phyloP scores from a whole-genome alignment of 495 filamentous ascomycete genomes.

The Xylaria intraflava region DNA sequence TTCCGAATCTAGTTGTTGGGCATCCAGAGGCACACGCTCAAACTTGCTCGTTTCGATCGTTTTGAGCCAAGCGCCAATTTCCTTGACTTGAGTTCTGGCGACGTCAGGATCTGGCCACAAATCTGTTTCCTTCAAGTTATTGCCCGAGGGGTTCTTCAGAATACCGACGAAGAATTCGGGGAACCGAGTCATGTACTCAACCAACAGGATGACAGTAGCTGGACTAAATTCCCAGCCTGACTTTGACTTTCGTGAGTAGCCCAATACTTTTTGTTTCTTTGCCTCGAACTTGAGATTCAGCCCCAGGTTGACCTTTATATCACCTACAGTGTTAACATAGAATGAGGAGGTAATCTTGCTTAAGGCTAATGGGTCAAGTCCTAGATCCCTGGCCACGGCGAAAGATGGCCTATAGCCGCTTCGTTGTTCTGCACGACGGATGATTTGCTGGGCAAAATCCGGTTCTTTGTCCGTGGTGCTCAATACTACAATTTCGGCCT shows the following conservation, averaged over 20 bases:
- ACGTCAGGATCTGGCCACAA: slow-evolving; percentile 68
- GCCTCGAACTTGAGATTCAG: slow-evolving; percentile 96
- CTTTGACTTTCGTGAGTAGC: slow-evolving; percentile 78
- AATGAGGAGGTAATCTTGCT: slow-evolving; percentile 96
- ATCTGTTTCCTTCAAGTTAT: slow-evolving; percentile 58
- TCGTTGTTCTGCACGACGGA: slow-evolving; percentile 53
- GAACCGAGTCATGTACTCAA: slow-evolving; percentile 86
- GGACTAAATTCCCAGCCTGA: slow-evolving; percentile 93
- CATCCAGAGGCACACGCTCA: slow-evolving; percentile 87
- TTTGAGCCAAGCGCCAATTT: slow-evolving; percentile 90
- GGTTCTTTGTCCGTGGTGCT: slow-evolving; percentile 61
- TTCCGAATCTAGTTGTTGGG: slow-evolving; percentile 89
- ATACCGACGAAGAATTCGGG: slow-evolving; percentile 91
- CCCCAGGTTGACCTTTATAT: slow-evolving; percentile 73
- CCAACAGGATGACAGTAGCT: slow-evolving; percentile 72
- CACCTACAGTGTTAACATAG: slow-evolving; percentile 68
- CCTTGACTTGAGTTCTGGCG: slow-evolving; percentile 65
- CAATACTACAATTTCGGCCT: slow-evolving; percentile 69
- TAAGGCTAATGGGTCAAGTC: slow-evolving; percentile 76
- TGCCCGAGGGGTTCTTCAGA: slow-evolving; percentile 52
- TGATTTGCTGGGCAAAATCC: slow-evolving; percentile 74
- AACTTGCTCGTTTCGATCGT: slow-evolving; percentile 82
- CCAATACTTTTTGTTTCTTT: slow-evolving; percentile 90
- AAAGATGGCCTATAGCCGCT: slow-evolving; percentile 81
- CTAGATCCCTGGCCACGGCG: slow-evolving; percentile 71